Evolutionary conservation across 176 grass and related monocot genomes (phyloP).

Genomic region (Tuctoria greenei): DNA sequence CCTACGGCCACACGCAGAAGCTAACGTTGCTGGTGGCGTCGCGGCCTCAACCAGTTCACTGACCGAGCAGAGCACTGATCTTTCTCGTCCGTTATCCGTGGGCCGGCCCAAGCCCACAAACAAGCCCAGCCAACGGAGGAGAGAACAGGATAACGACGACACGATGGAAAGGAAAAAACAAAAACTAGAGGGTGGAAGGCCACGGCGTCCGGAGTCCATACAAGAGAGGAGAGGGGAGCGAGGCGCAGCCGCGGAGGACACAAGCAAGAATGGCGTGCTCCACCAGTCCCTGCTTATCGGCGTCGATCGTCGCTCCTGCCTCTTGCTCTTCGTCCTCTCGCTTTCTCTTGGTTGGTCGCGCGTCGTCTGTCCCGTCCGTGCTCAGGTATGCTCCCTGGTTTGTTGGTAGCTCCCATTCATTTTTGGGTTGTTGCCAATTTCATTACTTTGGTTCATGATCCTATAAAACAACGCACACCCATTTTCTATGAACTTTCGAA

Average conservation of each 20-base stretch:
- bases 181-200: constrained; percentile 49
- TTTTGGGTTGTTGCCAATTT: neutral
- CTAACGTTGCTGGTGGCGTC: constrained; percentile 44
- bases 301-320: neutral
- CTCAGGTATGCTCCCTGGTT: constrained; percentile 34
- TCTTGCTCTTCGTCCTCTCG: neutral
- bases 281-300: constrained; percentile 10
- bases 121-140: neutral
- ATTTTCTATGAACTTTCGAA: neutral
- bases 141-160: constrained; percentile 44
- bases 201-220: constrained; percentile 40
- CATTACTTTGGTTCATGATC: neutral
- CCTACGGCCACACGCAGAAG: constrained; percentile 59
- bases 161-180: neutral
- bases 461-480: neutral
- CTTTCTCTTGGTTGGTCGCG: constrained; percentile 18
- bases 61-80: neutral
- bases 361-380: constrained; percentile 24
- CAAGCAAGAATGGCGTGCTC: constrained; percentile 52
- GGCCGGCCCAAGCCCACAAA: constrained; percentile 28
- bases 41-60: constrained; percentile 18
- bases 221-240: constrained; percentile 8
- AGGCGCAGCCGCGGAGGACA: constrained; percentile 7
- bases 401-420: neutral
- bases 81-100: neutral